These are phyloP conservation scores for Tolypocladium amazonense DNA, from an alignment of 2,329 filamentous ascomycete species.

Conservation along the genomic window DNA sequence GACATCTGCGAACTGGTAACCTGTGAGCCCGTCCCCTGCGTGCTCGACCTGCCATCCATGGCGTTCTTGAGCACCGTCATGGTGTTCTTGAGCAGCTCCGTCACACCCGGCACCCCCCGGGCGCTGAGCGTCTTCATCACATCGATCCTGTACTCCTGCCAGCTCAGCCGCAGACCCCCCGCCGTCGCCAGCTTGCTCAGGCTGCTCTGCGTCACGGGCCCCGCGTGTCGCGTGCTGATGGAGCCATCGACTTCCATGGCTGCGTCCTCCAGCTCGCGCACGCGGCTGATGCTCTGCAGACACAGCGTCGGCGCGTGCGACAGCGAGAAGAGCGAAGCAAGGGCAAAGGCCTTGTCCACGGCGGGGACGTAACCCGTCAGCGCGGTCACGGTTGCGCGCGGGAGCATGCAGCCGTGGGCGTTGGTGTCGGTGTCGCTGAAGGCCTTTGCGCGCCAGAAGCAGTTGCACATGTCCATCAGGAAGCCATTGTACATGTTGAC, in stretches of 20 bases:
- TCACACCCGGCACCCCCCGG: conserved; percentile 54
- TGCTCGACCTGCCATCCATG: conserved; percentile 18
- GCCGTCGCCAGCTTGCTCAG: conserved; percentile 50
- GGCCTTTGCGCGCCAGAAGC: conserved; percentile 66
- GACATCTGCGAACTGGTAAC: not conserved
- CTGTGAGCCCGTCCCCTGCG: conserved; percentile 6
- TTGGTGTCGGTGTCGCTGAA: conserved; percentile 57
- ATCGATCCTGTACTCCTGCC: conserved; percentile 66
- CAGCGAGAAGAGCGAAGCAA: conserved; percentile 44
- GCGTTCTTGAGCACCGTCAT: conserved; percentile 62
- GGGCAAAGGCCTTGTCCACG: conserved; percentile 33
- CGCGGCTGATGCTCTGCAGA: conserved; percentile 40
- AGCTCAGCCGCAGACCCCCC: conserved; percentile 56
- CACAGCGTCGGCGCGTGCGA: conserved; percentile 49
- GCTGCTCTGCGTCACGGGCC: conserved; percentile 60
- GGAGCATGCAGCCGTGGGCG: conserved; percentile 43
- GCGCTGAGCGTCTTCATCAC: conserved; percentile 58
- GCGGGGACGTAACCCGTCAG: conserved; percentile 37
- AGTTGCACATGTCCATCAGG: conserved; percentile 80
- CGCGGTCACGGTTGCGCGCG: conserved; percentile 29
- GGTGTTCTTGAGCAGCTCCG: conserved; percentile 66
- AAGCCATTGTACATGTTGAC: conserved; percentile 70
- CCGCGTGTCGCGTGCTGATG: conserved; percentile 44
- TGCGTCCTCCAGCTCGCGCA: conserved; percentile 48
- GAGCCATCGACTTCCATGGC: conserved; percentile 27